Evolutionary conservation across 371 early-diverging fungal species (phyloP), one percentile per base, ranked within the genome.

Genomic region (Capniomyces stellatus): DNA sequence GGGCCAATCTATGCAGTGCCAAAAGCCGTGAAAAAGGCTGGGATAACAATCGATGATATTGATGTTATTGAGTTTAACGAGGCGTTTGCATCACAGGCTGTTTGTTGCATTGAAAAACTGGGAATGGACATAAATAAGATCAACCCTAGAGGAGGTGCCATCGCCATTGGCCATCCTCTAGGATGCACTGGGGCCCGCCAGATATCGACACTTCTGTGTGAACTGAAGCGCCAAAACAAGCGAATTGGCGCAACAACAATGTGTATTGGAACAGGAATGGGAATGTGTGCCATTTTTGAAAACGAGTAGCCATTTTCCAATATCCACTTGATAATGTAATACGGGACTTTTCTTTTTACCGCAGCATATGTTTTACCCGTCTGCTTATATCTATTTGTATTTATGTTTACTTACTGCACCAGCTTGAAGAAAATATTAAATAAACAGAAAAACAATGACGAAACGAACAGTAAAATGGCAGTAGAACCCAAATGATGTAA

Each of bases 141-240:
- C 59, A 98, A 98, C 76, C 92, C 91, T 46, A 85, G 90, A 77
- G 98, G 98, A 58, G 98, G 98, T 59, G 93, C 97, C 31, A 96
- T 98, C 59, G 95, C 94, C 23, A 74, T 96, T 53, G 97, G 97
- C 50, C 97, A 96, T 72, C 73, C 83, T 54, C 66, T 85, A 63
- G 92, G 89, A 46, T 78, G 81, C 69, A 95, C 95, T 43, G 98
- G 98, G 64, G 92, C 97, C 21, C 83, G 98, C 62, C 92, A 95
- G 70, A 78, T 97, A 59, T 89, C 94, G 46, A 97, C 97, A 21
- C 67, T 97, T 30, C 64, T 98, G 31, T 83, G 89, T 42, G 94
- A 93, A 69, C 77, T 98, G 67, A 81, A 83, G 74, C 80, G 95
- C 52, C 79, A 80, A 56, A 74, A 78, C 64, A 79, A 86, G 75